These are phyloP conservation scores for Trichosphaerium sp. DNA, from an alignment of 78 protist species.

Conservation along the genomic window DNA sequence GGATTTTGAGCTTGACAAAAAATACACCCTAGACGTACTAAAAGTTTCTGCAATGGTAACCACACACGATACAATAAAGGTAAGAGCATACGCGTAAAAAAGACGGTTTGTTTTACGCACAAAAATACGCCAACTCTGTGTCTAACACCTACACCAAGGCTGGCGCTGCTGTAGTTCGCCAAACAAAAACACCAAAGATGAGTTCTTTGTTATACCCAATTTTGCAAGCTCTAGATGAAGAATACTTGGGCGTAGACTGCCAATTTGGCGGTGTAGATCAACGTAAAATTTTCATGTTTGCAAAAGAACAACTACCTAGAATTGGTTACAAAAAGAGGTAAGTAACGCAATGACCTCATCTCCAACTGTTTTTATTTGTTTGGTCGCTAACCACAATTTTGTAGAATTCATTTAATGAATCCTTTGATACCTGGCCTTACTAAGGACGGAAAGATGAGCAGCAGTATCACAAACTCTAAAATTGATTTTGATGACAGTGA, in stretches of 20 bases:
- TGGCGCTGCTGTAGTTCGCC: constrained; percentile 36
- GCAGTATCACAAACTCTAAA: too few relatives aligned
- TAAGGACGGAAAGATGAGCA: too few relatives aligned
- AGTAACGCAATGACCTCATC: too few relatives aligned
- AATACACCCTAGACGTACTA: constrained; percentile 20
- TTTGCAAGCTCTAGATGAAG: constrained; percentile 27
- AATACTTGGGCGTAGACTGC: constrained; percentile 21
- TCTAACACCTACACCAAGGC: too few relatives aligned
- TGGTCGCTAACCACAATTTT: background rate
- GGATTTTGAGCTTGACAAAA: background rate
- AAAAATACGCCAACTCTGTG: too few relatives aligned
- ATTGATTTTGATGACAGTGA: too few relatives aligned
- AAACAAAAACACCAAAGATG: constrained; percentile 6
- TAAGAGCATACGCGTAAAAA: too few relatives aligned
- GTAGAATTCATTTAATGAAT: constrained; percentile 30
- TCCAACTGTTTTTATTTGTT: too few relatives aligned
- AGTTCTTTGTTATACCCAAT: constrained; percentile 17
- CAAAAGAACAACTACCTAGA: constrained; percentile 13
- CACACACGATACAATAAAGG: constrained; percentile 18
- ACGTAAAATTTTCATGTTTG: constrained; percentile 37
- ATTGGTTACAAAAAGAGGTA: constrained; percentile 22
- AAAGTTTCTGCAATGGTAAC: background rate
- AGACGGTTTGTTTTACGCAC: too few relatives aligned
- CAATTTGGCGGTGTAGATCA: constrained; percentile 49
- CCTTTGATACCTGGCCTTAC: constrained; percentile 35